Base-by-base conservation (phyloP, 2,329 filamentous ascomycete species). In the Ceratocystis lukuohia region DNA sequence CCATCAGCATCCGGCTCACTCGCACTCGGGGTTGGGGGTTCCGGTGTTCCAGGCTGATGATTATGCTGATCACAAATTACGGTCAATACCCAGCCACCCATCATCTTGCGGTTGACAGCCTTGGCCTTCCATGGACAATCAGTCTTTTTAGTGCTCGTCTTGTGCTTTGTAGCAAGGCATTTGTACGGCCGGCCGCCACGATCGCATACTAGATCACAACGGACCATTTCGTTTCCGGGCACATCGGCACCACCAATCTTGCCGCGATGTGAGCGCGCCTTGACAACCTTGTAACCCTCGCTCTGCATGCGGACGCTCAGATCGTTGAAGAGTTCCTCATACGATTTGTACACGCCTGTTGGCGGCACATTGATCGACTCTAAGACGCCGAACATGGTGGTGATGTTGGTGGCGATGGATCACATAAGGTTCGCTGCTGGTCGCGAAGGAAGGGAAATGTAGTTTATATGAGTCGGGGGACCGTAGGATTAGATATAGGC, bases 111-210 rank as follows among this genome's bases (percentile, higher is more conserved):
- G 64, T 78, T 73, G 6, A 78, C 77, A 0, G 77, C 77, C 68
- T 78, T 79, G 37, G 77, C 77, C 68, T 77, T 77, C 77, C 77
- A 79, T 3, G 77, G 77, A 28, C 77, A 79, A 62, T 76, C 75
- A 0, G 77, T 79, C 72, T 79, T 79, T 70, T 79, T 79, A 6
- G 77, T 79, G 28, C 76, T 75, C 5, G 77, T 77, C 70, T 78
- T 78, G 69, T 77, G 76, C 71, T 78, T 77, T 4, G 76, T 79
- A 5, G 77, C 77, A 70, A 74, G 74, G 68, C 76, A 77, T 57
- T 76, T 76, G 70, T 79, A 79, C 8, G 77, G 75, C 48, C 76
- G 73, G 28, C 77, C 77, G 62, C 77, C 77, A 59, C 77, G 75
- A 69, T 79, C 75, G 70, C 77, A 79, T n/a, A 78, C 77, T 1